Evolutionary conservation across 306 rosid genomes (phyloP).

Genomic region (Vigna hirtella): DNA sequence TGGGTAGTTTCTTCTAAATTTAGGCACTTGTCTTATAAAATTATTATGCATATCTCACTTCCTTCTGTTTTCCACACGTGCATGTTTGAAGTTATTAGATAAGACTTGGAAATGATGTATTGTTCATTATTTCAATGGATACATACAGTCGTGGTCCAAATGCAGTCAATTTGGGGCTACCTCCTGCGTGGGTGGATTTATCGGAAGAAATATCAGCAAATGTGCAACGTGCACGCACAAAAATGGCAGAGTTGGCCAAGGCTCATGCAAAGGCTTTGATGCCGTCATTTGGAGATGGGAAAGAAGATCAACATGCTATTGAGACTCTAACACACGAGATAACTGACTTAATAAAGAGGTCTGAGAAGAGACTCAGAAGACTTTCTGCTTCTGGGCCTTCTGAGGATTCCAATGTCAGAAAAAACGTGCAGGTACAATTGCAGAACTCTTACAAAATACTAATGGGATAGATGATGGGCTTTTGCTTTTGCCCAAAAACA

Average conservation of each 20-base stretch:
- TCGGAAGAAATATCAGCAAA: conserved; percentile 92
- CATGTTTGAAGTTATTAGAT: neutral
- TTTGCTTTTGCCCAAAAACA: conserved; percentile 29
- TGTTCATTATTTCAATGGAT: conserved; percentile 37
- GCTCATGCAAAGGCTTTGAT: conserved; percentile 93
- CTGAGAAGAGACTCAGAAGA: conserved; percentile 80
- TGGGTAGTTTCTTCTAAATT: conserved; percentile 9
- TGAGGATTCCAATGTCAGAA: conserved; percentile 92
- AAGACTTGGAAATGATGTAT: neutral
- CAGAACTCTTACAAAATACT: conserved; percentile 18
- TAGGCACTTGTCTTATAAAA: conserved; percentile 19
- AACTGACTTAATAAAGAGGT: conserved; percentile 80
- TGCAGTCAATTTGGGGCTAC: conserved; percentile 82
- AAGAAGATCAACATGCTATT: conserved; percentile 84
- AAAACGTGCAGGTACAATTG: conserved; percentile 90
- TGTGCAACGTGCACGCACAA: conserved; percentile 82
- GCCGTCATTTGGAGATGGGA: conserved; percentile 98
- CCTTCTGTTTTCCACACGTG: conserved; percentile 21
- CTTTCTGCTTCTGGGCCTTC: conserved; percentile 89
- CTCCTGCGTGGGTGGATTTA: conserved; percentile 98
- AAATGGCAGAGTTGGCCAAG: conserved; percentile 86
- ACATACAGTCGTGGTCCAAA: conserved; percentile 81
- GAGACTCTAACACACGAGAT: conserved; percentile 85
- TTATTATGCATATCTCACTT: conserved; percentile 12
- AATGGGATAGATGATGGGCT: conserved; percentile 22